phyloP scores from a whole-genome alignment of 495 filamentous ascomycete species.

The Staphylotrichum longicolle region DNA sequence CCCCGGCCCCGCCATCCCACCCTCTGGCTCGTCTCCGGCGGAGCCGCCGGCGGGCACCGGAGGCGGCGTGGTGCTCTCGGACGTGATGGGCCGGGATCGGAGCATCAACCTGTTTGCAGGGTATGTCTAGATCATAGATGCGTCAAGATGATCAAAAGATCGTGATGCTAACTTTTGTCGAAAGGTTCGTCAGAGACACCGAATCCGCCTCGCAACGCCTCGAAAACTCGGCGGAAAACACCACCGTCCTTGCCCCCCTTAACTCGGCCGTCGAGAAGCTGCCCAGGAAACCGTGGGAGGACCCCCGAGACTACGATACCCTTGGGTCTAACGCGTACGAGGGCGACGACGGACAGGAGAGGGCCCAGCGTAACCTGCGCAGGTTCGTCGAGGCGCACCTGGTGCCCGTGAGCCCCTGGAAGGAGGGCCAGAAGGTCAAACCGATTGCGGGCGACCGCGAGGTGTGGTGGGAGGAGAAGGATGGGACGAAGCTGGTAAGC shows the following conservation, averaged over 20 bases:
- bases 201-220: constrained; percentile 67
- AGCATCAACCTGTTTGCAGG: constrained; percentile 85
- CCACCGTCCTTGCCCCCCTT: constrained; percentile 84
- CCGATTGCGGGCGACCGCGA: constrained; percentile 62
- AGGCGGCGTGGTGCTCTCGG: constrained; percentile 63
- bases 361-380: constrained; percentile 74
- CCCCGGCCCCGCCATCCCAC: constrained; percentile 37
- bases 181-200: constrained; percentile 72
- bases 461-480: constrained; percentile 75
- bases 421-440: constrained; percentile 66
- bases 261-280: constrained; percentile 78
- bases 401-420: constrained; percentile 75
- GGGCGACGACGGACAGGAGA: constrained; percentile 71
- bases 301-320: constrained; percentile 71
- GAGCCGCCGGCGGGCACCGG: constrained; percentile 42
- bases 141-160: no score
- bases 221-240: constrained; percentile 65
- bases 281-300: constrained; percentile 92
- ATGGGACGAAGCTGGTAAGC: constrained; percentile 65
- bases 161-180: no score
- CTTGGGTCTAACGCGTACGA: constrained; percentile 79
- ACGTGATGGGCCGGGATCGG: constrained; percentile 79
- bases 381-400: constrained; percentile 88
- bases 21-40: constrained; percentile 33
- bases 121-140: constrained; percentile 2